Conservation (phyloP, 257 asterid species). For the Solanum boliviense region DNA sequence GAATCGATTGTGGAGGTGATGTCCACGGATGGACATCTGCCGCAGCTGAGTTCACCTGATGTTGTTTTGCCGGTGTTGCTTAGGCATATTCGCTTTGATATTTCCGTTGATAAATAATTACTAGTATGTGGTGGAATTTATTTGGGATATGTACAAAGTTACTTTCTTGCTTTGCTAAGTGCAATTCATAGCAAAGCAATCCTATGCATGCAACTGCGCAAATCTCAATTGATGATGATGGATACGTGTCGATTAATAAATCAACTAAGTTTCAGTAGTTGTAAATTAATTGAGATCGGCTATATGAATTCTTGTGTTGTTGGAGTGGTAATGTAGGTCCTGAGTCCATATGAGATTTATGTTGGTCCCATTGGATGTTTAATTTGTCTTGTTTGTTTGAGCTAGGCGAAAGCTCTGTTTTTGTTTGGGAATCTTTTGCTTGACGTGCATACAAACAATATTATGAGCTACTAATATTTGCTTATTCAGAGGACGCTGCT, state of each 20-base stretch:
- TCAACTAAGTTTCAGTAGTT: neutral
- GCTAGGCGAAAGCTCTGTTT: neutral
- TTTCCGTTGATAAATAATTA: conserved; percentile 3
- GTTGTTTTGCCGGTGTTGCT: conserved; percentile 56
- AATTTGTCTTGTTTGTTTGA: neutral
- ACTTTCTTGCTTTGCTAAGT: neutral
- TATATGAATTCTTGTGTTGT: neutral
- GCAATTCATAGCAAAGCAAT: neutral
- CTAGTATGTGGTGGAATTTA: neutral
- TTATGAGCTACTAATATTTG: neutral
- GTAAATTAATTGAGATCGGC: neutral
- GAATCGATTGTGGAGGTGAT: conserved; percentile 68
- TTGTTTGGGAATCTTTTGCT: neutral
- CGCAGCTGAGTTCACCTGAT: conserved; percentile 77
- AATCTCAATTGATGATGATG: neutral
- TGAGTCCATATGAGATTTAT: neutral
- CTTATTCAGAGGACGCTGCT: neutral
- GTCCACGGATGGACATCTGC: conserved; percentile 77
- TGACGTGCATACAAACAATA: neutral
- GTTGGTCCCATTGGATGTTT: neutral
- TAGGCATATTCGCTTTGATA: conserved; percentile 44
- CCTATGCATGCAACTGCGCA: neutral
- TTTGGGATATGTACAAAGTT: neutral
- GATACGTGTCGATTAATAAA: neutral
- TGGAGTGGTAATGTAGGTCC: neutral